Conservation (phyloP, 441 rosid species). For the Gossypium gossypioides region DNA sequence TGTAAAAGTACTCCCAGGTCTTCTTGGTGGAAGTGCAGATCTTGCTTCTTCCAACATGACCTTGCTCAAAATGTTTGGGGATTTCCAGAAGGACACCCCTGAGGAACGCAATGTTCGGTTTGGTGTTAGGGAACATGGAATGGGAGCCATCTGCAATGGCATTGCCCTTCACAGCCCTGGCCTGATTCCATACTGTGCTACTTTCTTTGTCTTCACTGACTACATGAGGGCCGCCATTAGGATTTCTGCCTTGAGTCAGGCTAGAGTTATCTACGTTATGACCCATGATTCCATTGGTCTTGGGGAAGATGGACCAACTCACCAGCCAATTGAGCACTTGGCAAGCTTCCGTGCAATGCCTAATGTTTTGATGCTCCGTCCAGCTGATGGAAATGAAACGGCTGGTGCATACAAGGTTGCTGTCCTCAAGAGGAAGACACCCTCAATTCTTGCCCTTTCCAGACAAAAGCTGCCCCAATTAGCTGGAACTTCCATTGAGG, state of each 20-base stretch:
- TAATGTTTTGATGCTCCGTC: conserved; percentile 74
- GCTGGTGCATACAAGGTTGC: conserved; percentile 82
- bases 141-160: conserved; percentile 85
- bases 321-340: conserved; percentile 84
- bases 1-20: conserved; percentile 60
- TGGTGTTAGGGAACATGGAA: conserved; percentile 84
- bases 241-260: conserved; percentile 61
- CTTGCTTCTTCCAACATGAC: conserved; percentile 96
- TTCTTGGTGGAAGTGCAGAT: conserved; percentile 86
- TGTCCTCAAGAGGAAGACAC: conserved; percentile 55
- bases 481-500: conserved; percentile 71
- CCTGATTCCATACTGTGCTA: conserved; percentile 73
- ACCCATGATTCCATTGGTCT: conserved; percentile 94
- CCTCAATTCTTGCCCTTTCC: conserved; percentile 71
- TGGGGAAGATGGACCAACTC: conserved; percentile 94
- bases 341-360: conserved; percentile 98
- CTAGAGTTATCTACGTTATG: conserved; percentile 81
- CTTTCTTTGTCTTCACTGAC: conserved; percentile 91
- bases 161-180: conserved; percentile 76
- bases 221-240: conserved; percentile 92
- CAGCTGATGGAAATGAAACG: conserved; percentile 44
- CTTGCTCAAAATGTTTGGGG: conserved; percentile 67
- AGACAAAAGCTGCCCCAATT: conserved; percentile 77
- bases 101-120: conserved; percentile 78
- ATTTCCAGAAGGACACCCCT: conserved; percentile 74